Evolutionary conservation across 345 rosid genomes (phyloP), one percentile per base, ranked within the genome.

Genomic region (Pseudoturritis turrita): DNA sequence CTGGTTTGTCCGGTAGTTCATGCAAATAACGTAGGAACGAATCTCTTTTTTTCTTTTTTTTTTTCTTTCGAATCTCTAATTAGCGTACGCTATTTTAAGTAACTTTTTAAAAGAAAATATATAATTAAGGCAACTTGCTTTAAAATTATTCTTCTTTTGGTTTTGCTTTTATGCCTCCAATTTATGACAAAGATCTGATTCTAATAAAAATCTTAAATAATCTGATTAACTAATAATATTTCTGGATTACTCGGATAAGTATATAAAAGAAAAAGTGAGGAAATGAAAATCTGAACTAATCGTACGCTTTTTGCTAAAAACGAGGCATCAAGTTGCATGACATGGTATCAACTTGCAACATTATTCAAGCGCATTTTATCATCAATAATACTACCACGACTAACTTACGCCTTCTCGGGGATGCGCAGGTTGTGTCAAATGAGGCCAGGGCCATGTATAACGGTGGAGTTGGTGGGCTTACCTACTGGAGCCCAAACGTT

Each of bases 401-500:
- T 49, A 68, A 77, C 50, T 35, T 21, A 57, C 40, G 45, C 72
- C 10, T 10, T 5, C 0, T 8, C 15, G 0, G 37, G 1, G 25
- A 9, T 66, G 71, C 23, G 78, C 87, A 88, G 93, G 83, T 83
- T 47, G 94, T 85, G 64, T 89, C 90, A n/a, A 85, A 85, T 54
- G 92, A 91, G 77, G 92, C 88, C 10, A 73, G 91, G 40, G 90
- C 92, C 31, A 86, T 85, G 92, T 83, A 88, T 74, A 84, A 87
- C 47, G 81, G 90, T 1, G 90, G 91, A 17, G 23, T 62, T 77
- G 90, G 87, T 6, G 91, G 92, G 80, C 87, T 92, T 39, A 85
- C 95, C 1, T 87, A 77, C 56, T 87, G 93, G 98, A 88, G 93
- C 73, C 97, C 96, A 25, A 87, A 87, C 61, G 88, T 90, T 3